These are phyloP conservation scores for Aurifilum marmelostoma DNA, from an alignment of 2,329 filamentous ascomycete genomes.

Conservation along the genomic window DNA sequence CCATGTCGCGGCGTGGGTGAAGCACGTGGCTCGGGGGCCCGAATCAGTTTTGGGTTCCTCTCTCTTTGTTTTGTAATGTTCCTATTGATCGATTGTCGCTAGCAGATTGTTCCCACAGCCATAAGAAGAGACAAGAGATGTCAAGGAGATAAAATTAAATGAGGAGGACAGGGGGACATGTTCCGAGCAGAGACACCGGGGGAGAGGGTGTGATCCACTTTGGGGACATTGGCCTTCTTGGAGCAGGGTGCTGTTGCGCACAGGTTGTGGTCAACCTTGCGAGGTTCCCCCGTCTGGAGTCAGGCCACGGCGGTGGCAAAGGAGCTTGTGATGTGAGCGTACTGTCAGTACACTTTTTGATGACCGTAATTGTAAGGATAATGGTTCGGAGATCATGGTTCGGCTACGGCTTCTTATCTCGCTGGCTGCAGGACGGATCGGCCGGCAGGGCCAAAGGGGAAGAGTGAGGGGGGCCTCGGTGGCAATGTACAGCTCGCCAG, in stretches of 20 bases:
- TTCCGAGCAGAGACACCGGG: neutral
- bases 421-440: neutral
- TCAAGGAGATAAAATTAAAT: neutral
- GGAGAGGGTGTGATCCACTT: neutral
- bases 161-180: neutral
- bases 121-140: neutral
- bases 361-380: neutral
- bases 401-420: slow-evolving; percentile 10
- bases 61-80: neutral
- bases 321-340: neutral
- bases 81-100: neutral
- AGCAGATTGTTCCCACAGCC: neutral
- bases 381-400: slow-evolving; percentile 3
- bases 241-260: neutral
- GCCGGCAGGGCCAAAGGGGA: neutral
- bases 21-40: slow-evolving; percentile 5
- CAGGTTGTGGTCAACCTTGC: neutral
- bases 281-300: neutral
- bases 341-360: neutral
- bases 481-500: neutral
- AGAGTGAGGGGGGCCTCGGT: neutral
- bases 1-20: slow-evolving; percentile 17
- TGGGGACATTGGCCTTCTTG: neutral
- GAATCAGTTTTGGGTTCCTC: neutral
- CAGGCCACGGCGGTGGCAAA: neutral